Base-by-base conservation (phyloP, 2,329 filamentous ascomycete species). In the Atkinsonella hypoxylon region DNA sequence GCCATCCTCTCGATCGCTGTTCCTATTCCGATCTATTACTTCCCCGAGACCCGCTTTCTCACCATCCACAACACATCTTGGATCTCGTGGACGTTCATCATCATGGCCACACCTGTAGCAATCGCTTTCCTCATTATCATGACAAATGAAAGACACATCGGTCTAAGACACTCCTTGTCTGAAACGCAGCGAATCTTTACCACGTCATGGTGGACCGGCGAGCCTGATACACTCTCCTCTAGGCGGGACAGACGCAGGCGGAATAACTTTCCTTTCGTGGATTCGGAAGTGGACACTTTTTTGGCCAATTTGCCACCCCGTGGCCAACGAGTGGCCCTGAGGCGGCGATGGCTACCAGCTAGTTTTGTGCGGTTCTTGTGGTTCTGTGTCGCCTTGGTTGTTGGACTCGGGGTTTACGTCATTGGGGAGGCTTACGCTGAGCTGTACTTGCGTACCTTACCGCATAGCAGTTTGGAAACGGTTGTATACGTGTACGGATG, bases 401-500 rank as follows among this genome's bases (percentile, higher is more conserved):
- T 84, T 42, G 80, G 77, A 12, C 70, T 85, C 56, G 69, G 84
- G 58, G 82, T 80, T 13, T 85, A 85, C 63, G 76, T 83, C 10
- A 72, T 85, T 56, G 82, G 82, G 61, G 82, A 85, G 63, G 79
- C 79, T 1, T 85, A 85, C 61, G 81, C 81, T 15, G 82, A 85
- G 66, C 77, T 83, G 12, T 85, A 85, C 57, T 70, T 85, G 38
- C 73, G 79, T 39, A 85, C 82, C 0, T 66, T 85, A 51, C 82
- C 82, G 4, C 82, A 85, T 59, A 75, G 77, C 65, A 84, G 75
- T 53, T 70, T 81, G 55, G 81, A 85, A 62, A 85, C 81, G 0
- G 77, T 85, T 48, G 71, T 83, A 11, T 85, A 85, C 59, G 82
- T 85, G 46, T 85, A 85, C 62, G 82, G 79, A 47, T 85, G 82